These are phyloP conservation scores for Wickerhamomyces silvicola DNA, from an alignment of 805 yeast species.

Conservation along the genomic window DNA sequence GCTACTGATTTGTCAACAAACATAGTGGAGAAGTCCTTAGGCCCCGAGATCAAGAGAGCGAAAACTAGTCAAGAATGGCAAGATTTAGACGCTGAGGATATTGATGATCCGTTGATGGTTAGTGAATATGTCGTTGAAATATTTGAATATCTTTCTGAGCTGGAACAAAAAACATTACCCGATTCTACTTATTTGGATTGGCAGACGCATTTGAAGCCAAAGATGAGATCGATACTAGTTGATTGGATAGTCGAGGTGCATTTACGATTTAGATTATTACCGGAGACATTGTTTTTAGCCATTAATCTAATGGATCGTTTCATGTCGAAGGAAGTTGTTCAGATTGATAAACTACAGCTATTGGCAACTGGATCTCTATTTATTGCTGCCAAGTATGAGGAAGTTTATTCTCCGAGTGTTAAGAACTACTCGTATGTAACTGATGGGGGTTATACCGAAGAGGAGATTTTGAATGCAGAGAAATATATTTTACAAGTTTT, in stretches of 20 bases:
- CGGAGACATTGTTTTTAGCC: slow-evolving; percentile 80
- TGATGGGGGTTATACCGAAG: slow-evolving; percentile 77
- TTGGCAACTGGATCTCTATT: slow-evolving; percentile 81
- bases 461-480: slow-evolving; percentile 79
- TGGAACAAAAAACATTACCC: slow-evolving; percentile 66
- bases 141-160: slow-evolving; percentile 63
- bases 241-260: slow-evolving; percentile 95
- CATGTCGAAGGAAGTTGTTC: slow-evolving; percentile 66
- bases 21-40: slow-evolving; percentile 1
- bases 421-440: slow-evolving; percentile 82
- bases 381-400: slow-evolving; percentile 91
- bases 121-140: slow-evolving; percentile 85
- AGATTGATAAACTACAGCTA: slow-evolving; percentile 74
- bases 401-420: slow-evolving; percentile 81
- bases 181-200: slow-evolving; percentile 59
- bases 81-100: slow-evolving; percentile 64
- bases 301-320: slow-evolving; percentile 85
- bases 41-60: slow-evolving; percentile 9
- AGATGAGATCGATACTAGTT: slow-evolving; percentile 80
- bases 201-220: slow-evolving; percentile 66
- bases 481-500: slow-evolving; percentile 66
- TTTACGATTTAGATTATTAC: slow-evolving; percentile 70
- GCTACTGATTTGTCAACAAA: slow-evolving; percentile 46
- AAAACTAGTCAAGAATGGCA: slow-evolving; percentile 20
- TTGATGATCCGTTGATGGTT: slow-evolving; percentile 79